Evolutionary conservation across 352 stramenopile genomes (phyloP), one percentile per base, ranked within the genome.

Genomic region (Globisporangium middletonii): DNA sequence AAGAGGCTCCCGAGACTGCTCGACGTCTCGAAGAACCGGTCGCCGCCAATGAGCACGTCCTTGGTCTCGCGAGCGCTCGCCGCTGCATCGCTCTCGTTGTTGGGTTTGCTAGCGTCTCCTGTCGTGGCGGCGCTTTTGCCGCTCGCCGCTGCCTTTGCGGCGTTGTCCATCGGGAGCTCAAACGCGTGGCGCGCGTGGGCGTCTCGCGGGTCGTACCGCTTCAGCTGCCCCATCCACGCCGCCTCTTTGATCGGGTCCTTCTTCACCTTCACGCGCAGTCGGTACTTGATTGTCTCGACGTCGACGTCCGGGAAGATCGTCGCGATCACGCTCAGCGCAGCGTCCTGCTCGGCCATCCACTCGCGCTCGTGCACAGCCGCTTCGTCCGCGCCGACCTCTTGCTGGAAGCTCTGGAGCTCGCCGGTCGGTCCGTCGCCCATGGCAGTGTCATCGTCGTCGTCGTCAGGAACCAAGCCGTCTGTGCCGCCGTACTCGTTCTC

Each of bases 141-240:
- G 6, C 66, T 44, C n/a, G 52, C n/a, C 69, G 43, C 43, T 64
- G 57, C 16, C 41, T 53, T 4, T 4, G 37, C 38, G 45, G 64
- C 27, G 54, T 62, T 60, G 16, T 67, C 63, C 45, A 77, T 71
- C 8, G 69, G 56, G 15, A 88, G 58, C 57, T 91, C 81, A 28
- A 83, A 88, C 62, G 79, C 66, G n/a, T 43, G 57, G 2, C 72
- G 70, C 8, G 71, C 65, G 30, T 72, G 53, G 2, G 67, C 49
- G 35, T 80, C 64, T 23, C 75, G 72, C 27, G 81, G 81, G 48
- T 91, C 77, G 63, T 91, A 91, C 33, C 81, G 77, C 64, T 79
- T 79, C 23, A 86, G 55, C 35, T 76, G 60, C n/a, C 81, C 81
- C 81, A 91, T 89, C 80, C 81, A 91, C n/a, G 76, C 77, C 4